Evolutionary conservation across 2,329 filamentous ascomycete genomes (phyloP).

Genomic region (Ceratocystis variospora): DNA sequence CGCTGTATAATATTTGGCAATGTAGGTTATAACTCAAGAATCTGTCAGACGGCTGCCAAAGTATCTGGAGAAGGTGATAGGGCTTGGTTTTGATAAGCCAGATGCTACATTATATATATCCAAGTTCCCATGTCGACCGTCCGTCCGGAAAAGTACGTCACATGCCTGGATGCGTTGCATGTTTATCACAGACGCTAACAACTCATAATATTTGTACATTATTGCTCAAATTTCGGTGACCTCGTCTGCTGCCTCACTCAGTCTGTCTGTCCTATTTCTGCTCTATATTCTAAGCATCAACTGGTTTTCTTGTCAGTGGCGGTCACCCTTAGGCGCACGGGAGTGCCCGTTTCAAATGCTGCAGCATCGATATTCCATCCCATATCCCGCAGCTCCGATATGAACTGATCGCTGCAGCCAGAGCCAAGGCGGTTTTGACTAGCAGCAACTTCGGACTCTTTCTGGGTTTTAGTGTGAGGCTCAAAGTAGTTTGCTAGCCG

Average conservation of each 20-base stretch:
- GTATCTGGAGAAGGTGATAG: neutral
- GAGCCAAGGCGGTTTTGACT: neutral
- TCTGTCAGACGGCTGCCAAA: neutral
- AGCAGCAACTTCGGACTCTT: neutral
- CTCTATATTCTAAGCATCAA: neutral
- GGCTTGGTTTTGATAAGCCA: neutral
- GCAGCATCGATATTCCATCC: constrained; percentile 29
- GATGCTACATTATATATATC: neutral
- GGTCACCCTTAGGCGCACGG: constrained; percentile 24
- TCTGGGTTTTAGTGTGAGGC: neutral
- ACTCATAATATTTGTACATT: no score
- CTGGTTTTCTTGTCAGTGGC: constrained; percentile 10
- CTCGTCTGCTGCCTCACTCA: neutral
- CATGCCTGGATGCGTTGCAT: neutral
- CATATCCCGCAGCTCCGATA: constrained; percentile 23
- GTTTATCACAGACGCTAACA: neutral
- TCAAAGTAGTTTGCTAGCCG: neutral
- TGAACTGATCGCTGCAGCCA: constrained; percentile 22
- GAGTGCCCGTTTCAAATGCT: constrained; percentile 28
- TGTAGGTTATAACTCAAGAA: neutral
- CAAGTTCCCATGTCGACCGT: neutral
- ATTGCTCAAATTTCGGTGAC: no score
- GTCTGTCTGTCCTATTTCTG: neutral
- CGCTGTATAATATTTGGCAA: neutral
- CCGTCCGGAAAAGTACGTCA: neutral